A percentile compares a stretch with the other conserved stretches of the same genome.
Conservation (phyloP, 306 rosid species). For the Rubus parviflorus region DNA sequence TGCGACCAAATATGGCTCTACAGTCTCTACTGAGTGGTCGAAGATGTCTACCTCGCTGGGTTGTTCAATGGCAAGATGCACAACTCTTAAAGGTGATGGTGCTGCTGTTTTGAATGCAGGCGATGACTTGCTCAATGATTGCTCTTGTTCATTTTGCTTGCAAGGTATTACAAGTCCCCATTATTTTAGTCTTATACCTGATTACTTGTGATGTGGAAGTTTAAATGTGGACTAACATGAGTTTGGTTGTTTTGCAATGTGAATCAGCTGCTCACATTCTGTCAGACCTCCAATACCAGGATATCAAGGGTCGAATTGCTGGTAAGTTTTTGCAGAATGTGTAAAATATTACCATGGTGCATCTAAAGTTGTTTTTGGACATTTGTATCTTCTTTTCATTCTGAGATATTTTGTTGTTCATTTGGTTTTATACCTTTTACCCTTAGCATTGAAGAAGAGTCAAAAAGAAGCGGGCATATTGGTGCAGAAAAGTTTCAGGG, state of each 20-base stretch:
- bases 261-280: constrained; percentile 72
- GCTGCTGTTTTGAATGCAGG: constrained; percentile 25
- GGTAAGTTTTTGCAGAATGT: constrained; percentile 41
- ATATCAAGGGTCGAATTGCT: constrained; percentile 73
- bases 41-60: constrained; percentile 34
- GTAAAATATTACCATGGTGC: neutral
- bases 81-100: constrained; percentile 35
- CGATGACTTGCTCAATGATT: constrained; percentile 47
- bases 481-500: constrained; percentile 57
- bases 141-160: constrained; percentile 83
- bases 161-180: constrained; percentile 51
- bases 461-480: constrained; percentile 69
- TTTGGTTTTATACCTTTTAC: neutral
- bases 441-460: constrained; percentile 69
- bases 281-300: constrained; percentile 93
- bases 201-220: constrained; percentile 3
- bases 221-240: constrained; percentile 15
- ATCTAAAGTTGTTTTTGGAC: neutral
- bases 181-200: constrained; percentile 4
- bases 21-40: constrained; percentile 25
- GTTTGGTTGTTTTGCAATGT: constrained; percentile 24
- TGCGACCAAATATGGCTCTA: constrained; percentile 21
- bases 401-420: neutral
- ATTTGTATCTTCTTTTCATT: constrained; percentile 1
- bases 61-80: constrained; percentile 60